A percentile compares a stretch with the other conserved stretches of the same genome.
These are phyloP conservation scores for Saxispiralis lemnorum DNA, from an alignment of 495 filamentous ascomycete genomes.

Conservation along the genomic window DNA sequence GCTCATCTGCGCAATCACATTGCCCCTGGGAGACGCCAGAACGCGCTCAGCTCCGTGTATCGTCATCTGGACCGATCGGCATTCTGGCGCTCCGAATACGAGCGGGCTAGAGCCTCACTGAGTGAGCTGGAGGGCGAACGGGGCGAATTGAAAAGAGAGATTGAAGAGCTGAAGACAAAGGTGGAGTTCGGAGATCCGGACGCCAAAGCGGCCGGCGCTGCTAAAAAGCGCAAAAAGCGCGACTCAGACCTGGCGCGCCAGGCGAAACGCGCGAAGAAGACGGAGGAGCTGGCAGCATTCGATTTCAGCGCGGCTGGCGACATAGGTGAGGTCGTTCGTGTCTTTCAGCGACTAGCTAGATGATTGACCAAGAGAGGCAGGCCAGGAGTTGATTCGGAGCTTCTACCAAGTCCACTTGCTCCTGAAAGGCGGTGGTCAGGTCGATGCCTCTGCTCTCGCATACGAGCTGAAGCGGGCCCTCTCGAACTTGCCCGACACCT, in stretches of 20 bases:
- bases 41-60: conserved; percentile 8
- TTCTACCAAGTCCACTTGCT: conserved; percentile 6
- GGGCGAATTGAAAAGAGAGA: conserved; percentile 3
- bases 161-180: conserved; percentile 6
- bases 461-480: conserved; percentile 9
- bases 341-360: not conserved
- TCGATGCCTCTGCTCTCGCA: conserved; percentile 3
- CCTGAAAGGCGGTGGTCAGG: not conserved
- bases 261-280: conserved; percentile 8
- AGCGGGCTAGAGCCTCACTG: conserved; percentile 2
- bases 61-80: conserved; percentile 15
- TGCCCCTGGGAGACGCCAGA: conserved; percentile 9
- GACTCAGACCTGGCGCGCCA: conserved; percentile 8
- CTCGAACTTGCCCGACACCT: conserved; percentile 3
- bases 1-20: conserved; percentile 13
- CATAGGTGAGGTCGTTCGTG: not conserved
- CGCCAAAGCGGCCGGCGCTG: not conserved
- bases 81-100: conserved; percentile 12
- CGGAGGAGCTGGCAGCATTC: not conserved
- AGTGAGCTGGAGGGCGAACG: conserved; percentile 1
- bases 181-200: not conserved
- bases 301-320: conserved; percentile 9
- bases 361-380: not conserved
- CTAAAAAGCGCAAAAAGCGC: conserved; percentile 12
- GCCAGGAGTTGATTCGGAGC: conserved; percentile 9